phyloP scores from a whole-genome alignment of 768 basidiomycete species.

The Suillus alpinus region DNA sequence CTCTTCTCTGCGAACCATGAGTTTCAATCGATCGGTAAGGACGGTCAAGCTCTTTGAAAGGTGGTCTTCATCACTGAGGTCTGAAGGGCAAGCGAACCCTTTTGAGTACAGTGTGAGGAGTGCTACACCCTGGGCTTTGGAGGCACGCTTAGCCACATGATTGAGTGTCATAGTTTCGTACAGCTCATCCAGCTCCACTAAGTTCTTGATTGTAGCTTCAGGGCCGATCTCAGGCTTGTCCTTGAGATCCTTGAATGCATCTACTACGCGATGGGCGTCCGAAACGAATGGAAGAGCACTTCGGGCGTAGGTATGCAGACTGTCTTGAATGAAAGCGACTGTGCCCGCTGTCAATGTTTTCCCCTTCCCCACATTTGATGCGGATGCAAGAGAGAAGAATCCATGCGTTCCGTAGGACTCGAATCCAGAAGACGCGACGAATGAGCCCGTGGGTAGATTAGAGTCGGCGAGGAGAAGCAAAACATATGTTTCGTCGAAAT shows the following conservation, averaged over 20 bases:
- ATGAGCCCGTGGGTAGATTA: slow-evolving; percentile 95
- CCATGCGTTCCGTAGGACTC: slow-evolving; percentile 91
- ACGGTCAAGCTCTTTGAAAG: slow-evolving; percentile 18
- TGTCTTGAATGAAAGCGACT: slow-evolving; percentile 65
- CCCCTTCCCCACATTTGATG: slow-evolving; percentile 3
- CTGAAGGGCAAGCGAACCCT: slow-evolving; percentile 64
- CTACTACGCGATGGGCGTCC: slow-evolving; percentile 55
- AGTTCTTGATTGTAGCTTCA: slow-evolving; percentile 14
- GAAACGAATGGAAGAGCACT: slow-evolving; percentile 78
- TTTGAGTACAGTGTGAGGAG: slow-evolving; percentile 85
- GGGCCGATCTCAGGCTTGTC: slow-evolving; percentile 1
- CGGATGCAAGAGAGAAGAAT: slow-evolving; percentile 42
- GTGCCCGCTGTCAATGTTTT: slow-evolving; percentile 30
- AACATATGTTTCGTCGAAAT: slow-evolving; percentile 59
- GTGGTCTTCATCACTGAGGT: slow-evolving; percentile 16
- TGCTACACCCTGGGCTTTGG: slow-evolving; percentile 88
- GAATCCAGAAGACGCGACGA: slow-evolving; percentile 91
- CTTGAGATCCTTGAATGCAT: slow-evolving; percentile 11
- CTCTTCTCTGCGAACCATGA: slow-evolving; percentile 59
- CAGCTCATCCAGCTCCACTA: slow-evolving; percentile 63
- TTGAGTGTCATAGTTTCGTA: slow-evolving; percentile 89
- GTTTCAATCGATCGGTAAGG: slow-evolving; percentile 70
- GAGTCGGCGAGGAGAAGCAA: slow-evolving; percentile 83
- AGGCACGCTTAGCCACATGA: slow-evolving; percentile 84
- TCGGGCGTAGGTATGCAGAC: slow-evolving; percentile 73